A percentile compares a stretch with the other conserved stretches of the same genome.
Evolutionary conservation across 1,284 basidiomycete species (phyloP).

Genomic region (Rhodotorula sp.): DNA sequence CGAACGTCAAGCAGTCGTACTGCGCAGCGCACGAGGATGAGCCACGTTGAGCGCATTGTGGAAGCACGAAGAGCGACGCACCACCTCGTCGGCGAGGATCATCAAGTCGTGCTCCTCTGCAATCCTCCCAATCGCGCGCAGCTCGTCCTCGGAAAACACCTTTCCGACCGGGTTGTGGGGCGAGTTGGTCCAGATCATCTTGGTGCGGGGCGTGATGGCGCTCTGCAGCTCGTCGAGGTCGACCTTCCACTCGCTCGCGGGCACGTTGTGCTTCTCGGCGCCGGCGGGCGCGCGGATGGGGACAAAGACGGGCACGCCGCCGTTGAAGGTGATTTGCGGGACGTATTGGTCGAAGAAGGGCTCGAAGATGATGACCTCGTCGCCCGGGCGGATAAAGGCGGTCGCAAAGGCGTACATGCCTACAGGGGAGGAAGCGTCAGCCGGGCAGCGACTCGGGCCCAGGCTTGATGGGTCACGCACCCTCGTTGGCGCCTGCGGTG

Average conservation of each 20-base stretch:
- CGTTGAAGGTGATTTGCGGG: constrained; percentile 81
- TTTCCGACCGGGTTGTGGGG: constrained; percentile 67
- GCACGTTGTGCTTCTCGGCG: constrained; percentile 54
- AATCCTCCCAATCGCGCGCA: constrained; percentile 78
- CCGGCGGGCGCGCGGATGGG: constrained; percentile 79
- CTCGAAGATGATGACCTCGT: constrained; percentile 98
- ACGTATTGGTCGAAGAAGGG: constrained; percentile 65
- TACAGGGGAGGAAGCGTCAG: constrained; percentile 49
- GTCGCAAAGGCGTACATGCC: constrained; percentile 78
- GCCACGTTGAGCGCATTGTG: not conserved
- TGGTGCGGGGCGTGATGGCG: constrained; percentile 80
- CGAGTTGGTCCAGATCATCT: constrained; percentile 75
- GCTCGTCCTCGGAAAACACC: constrained; percentile 80
- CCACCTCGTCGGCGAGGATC: constrained; percentile 94
- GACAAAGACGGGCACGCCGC: constrained; percentile 78
- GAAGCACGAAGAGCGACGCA: not conserved
- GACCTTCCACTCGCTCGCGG: constrained; percentile 74
- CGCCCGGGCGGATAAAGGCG: constrained; percentile 83
- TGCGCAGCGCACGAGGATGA: constrained; percentile 1
- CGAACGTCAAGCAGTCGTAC: constrained; percentile 94
- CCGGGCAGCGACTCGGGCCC: not conserved
- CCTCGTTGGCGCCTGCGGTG: constrained; percentile 94
- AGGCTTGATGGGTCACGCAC: constrained; percentile 53
- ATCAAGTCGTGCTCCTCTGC: constrained; percentile 91
- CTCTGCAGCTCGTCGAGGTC: constrained; percentile 79